Base-by-base conservation (phyloP, 2,329 filamentous ascomycete genomes). In the Ophiognomonia clavigignenti-juglandacearum region DNA sequence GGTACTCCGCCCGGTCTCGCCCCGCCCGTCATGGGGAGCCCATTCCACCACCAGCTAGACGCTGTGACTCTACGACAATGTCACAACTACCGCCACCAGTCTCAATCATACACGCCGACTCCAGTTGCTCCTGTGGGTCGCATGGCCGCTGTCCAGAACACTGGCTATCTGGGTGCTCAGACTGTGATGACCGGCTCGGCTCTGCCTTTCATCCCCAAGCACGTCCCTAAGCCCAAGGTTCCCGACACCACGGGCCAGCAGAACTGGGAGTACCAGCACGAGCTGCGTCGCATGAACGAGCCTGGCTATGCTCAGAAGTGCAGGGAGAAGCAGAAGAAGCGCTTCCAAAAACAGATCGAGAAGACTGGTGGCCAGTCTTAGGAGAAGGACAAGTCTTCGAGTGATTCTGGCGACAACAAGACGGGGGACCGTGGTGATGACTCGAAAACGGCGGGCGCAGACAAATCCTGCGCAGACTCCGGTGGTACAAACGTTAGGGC, bases 211-310 rank as follows among this genome's bases (percentile, higher is more conserved):
- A 43, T 49, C 27, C 40, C 46, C 8, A 49, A 46, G 32, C 38
- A 41, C 13, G 47, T 51, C 29, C 51, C 51, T 16, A 53, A 53
- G 41, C 51, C 51, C 20, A 47, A 48, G 20, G 41, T 47, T 31
- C 51, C 47, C 23, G 48, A 53, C 24, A 47, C 51, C 42, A 51
- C 41, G 36, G 51, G 44, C 34, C 51, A 53, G 39, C 51, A 53
- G 44, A 43, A 45, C 29, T 53, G 47, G 47, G 51, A 53, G 51
- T 35, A 40, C 22, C 42, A 42, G 48, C 47, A 50, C 20, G 51
- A 53, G 48, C 24, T 50, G 10, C 47, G 44, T 19, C 45, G 51
- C 8, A 53, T 46, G 14, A 51, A 46, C 18, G 51, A 53, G 27
- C 51, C 51, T 14, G 48, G 47, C 4, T 53, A 50, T 18, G 47